Percentiles rank a stretch among this genome's conserved stretches.
phyloP scores from a whole-genome alignment of 108 stramenopile species.

The Skeletonema marinoi region DNA sequence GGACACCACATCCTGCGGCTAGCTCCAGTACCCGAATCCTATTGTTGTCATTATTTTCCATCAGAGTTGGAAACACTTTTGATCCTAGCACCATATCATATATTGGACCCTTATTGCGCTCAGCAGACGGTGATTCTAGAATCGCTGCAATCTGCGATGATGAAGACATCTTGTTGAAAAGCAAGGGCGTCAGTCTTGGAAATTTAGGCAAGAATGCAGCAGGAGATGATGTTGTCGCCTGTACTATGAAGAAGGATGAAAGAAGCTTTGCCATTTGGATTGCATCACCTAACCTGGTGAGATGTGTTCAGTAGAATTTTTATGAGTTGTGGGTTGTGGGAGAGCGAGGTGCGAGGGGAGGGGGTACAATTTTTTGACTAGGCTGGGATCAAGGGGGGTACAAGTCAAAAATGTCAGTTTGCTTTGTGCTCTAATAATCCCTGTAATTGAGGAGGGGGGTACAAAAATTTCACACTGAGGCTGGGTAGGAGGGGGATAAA shows the following conservation, averaged over 20 bases:
- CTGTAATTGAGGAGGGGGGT: no score
- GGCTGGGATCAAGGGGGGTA: no score
- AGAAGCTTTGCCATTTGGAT: constrained; percentile 1
- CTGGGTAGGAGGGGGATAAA: no score
- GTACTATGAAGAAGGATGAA: neutral
- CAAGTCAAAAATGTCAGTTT: no score
- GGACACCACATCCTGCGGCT: constrained; percentile 75
- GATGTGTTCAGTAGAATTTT: no score
- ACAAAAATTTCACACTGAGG: no score
- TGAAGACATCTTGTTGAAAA: neutral
- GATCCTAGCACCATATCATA: constrained; percentile 55
- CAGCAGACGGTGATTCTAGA: constrained; percentile 75
- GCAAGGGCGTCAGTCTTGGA: neutral
- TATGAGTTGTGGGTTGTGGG: no score
- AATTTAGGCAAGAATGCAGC: neutral
- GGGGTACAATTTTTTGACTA: no score
- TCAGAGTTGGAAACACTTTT: constrained; percentile 42
- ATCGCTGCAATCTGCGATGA: constrained; percentile 13
- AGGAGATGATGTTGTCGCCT: neutral
- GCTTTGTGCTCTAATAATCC: no score
- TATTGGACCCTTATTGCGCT: constrained; percentile 83
- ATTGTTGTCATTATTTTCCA: constrained; percentile 1
- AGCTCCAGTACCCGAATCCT: constrained; percentile 56
- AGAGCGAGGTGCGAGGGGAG: no score
- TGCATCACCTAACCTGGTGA: no score